phyloP scores from a whole-genome alignment of 768 basidiomycete genomes.

The Gymnopilus dilepis region DNA sequence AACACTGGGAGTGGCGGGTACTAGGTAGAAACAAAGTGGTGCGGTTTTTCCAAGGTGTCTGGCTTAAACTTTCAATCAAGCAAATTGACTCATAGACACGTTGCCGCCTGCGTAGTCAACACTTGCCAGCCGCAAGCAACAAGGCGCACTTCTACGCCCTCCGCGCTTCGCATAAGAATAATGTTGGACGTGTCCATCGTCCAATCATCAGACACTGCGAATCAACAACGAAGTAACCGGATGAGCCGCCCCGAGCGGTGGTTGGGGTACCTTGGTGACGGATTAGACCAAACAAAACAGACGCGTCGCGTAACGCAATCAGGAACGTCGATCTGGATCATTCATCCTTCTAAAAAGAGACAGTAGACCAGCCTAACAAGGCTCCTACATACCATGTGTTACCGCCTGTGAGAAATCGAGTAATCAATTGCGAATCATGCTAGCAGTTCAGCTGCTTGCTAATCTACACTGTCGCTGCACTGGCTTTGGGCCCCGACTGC shows the following conservation, averaged over 20 bases:
- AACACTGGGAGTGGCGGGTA: constrained; percentile 15
- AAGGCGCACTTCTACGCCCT: background rate
- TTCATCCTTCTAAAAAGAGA: constrained; percentile 32
- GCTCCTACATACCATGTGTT: constrained; percentile 32
- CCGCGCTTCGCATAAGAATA: background rate
- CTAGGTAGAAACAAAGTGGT: constrained; percentile 14
- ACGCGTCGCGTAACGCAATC: constrained; percentile 53
- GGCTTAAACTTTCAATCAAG: constrained; percentile 12
- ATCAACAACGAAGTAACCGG: constrained; percentile 1
- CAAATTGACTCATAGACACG: constrained; percentile 10
- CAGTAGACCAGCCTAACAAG: constrained; percentile 25
- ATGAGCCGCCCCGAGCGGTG: constrained; percentile 27
- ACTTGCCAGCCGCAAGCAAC: background rate
- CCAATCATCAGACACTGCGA: constrained; percentile 4
- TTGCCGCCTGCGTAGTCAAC: constrained; percentile 5
- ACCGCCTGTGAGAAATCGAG: constrained; percentile 26
- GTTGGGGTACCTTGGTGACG: constrained; percentile 20
- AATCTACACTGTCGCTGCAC: constrained; percentile 26
- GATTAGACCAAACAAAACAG: constrained; percentile 45
- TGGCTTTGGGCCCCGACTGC: constrained; percentile 45
- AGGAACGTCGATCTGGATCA: constrained; percentile 33
- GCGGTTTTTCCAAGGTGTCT: constrained; percentile 17
- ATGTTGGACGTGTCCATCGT: background rate
- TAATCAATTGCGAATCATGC: constrained; percentile 4
- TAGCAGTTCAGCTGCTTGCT: constrained; percentile 12